Conservation (phyloP, 441 rosid species). For the Gossypium laxum region DNA sequence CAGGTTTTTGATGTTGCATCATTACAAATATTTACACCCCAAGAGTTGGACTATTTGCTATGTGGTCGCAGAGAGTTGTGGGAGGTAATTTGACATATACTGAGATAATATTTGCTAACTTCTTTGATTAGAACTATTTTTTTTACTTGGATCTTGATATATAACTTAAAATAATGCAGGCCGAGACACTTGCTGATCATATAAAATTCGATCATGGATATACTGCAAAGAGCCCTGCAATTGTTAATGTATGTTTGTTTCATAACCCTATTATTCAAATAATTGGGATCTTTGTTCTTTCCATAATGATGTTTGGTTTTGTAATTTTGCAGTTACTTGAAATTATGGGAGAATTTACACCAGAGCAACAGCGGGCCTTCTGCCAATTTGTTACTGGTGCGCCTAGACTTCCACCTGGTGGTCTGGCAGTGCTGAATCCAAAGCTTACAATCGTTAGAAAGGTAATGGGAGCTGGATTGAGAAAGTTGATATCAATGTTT, state of each 20-base stretch:
- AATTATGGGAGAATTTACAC: slow-evolving; percentile 93
- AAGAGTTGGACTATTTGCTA: slow-evolving; percentile 81
- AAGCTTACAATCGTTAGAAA: slow-evolving; percentile 94
- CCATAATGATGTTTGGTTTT: slow-evolving; percentile 7
- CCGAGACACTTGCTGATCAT: slow-evolving; percentile 81
- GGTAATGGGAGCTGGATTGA: slow-evolving; percentile 32
- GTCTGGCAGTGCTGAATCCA: slow-evolving; percentile 88
- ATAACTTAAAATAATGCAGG: slow-evolving; percentile 35
- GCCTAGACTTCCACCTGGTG: slow-evolving; percentile 96
- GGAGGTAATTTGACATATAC: slow-evolving; percentile 48
- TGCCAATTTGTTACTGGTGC: slow-evolving; percentile 99
- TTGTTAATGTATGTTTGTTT: slow-evolving; percentile 48
- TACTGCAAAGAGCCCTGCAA: slow-evolving; percentile 90
- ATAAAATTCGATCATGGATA: slow-evolving; percentile 98
- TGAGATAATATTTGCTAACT: background rate
- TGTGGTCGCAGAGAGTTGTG: slow-evolving; percentile 98
- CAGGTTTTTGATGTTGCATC: slow-evolving; percentile 93
- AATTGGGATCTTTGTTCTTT: background rate
- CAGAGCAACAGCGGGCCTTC: slow-evolving; percentile 93
- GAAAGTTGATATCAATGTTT: background rate
- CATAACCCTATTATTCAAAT: background rate
- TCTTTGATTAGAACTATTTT: slow-evolving; percentile 2
- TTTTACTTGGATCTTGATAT: background rate
- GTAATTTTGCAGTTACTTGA: slow-evolving; percentile 59
- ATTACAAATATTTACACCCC: slow-evolving; percentile 88